Conservation (phyloP, 23 red algal genomes). For the Gracilariopsis chorda region DNA sequence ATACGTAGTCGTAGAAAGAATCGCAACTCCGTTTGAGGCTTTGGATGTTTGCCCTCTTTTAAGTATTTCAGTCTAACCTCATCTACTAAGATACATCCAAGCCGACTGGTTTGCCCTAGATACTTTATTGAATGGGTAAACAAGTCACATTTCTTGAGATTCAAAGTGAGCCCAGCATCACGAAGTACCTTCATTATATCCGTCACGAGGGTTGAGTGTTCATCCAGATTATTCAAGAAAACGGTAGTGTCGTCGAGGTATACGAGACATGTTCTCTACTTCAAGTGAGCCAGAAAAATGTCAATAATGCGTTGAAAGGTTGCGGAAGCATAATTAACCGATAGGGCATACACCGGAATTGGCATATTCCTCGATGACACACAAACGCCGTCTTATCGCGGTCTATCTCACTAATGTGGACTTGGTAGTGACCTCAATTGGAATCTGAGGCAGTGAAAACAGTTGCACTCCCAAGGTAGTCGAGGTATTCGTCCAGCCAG, state of each 20-base stretch:
- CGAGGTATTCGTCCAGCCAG: too few relatives aligned
- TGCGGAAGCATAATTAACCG: not conserved
- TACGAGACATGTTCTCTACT: not conserved
- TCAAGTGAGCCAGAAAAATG: not conserved
- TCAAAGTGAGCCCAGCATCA: not conserved
- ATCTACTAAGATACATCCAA: too few relatives aligned
- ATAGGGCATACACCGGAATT: too few relatives aligned
- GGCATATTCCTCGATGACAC: too few relatives aligned
- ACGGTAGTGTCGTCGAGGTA: not conserved
- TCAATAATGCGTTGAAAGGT: not conserved
- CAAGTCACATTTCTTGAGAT: not conserved
- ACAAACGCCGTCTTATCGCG: too few relatives aligned
- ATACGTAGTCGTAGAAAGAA: slow-evolving; percentile 10
- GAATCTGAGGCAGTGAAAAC: too few relatives aligned
- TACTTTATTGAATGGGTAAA: not conserved
- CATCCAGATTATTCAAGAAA: not conserved
- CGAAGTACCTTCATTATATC: not conserved
- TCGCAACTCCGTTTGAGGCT: not conserved
- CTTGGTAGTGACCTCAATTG: too few relatives aligned
- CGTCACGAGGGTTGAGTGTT: not conserved
- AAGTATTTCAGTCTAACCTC: too few relatives aligned
- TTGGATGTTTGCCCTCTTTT: too few relatives aligned
- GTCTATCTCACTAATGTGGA: too few relatives aligned
- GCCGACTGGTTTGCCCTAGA: too few relatives aligned
- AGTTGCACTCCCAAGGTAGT: too few relatives aligned